A percentile compares a stretch with the other conserved stretches of the same genome.
phyloP scores from a whole-genome alignment of 768 basidiomycete genomes.

The Boletellus emodensis region DNA sequence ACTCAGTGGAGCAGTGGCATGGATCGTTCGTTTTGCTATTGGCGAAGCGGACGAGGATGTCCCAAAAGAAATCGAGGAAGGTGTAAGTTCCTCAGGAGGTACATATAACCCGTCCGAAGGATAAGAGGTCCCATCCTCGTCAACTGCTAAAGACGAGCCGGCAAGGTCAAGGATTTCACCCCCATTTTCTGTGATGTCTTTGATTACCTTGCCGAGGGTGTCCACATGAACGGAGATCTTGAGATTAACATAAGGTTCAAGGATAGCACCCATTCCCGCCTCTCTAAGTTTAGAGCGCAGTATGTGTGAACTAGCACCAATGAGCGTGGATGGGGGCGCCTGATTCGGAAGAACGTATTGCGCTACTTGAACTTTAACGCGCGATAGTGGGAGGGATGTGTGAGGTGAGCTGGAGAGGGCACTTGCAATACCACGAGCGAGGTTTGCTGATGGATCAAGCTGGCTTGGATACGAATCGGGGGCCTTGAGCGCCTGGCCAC shows the following conservation, averaged over 20 bases:
- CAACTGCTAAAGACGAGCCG: constrained; percentile 30
- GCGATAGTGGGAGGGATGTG: constrained; percentile 67
- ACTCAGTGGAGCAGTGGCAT: constrained; percentile 74
- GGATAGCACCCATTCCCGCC: constrained; percentile 65
- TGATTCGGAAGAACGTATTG: constrained; percentile 41
- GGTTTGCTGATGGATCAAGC: constrained; percentile 45
- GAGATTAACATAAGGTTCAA: constrained; percentile 74
- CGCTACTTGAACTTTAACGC: constrained; percentile 53
- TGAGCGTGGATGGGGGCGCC: constrained; percentile 48
- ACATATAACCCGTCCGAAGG: constrained; percentile 66
- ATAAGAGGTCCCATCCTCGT: constrained; percentile 42
- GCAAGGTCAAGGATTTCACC: constrained; percentile 75
- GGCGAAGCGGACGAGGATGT: constrained; percentile 30
- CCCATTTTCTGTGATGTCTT: constrained; percentile 78
- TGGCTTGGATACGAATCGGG: constrained; percentile 45
- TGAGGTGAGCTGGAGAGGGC: constrained; percentile 76
- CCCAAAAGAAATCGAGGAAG: constrained; percentile 46
- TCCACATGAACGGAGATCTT: constrained; percentile 67
- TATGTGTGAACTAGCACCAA: constrained; percentile 61
- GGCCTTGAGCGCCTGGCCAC: constrained; percentile 47
- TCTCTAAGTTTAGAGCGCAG: constrained; percentile 58
- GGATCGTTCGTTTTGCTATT: constrained; percentile 58
- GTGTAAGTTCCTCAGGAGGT: constrained; percentile 73
- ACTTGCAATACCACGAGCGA: constrained; percentile 67
- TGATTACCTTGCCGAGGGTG: constrained; percentile 70